phyloP scores from a whole-genome alignment of 2,329 filamentous ascomycete species.

The Cryphonectria radicalis region DNA sequence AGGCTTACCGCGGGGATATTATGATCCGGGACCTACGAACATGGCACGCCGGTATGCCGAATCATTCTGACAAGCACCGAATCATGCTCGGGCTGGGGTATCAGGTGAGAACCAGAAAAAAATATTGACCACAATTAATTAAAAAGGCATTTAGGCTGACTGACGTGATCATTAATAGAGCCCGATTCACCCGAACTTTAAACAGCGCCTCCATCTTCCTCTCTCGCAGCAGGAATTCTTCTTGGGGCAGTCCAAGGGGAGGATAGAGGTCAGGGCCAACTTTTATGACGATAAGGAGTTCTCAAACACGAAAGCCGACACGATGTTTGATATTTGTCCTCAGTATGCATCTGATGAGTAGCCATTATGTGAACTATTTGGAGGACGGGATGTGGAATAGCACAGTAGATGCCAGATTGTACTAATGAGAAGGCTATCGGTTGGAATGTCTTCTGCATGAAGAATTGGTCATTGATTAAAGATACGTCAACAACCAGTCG shows the following conservation, averaged over 20 bases:
- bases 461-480: too few species aligned
- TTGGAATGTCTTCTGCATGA: too few species aligned
- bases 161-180: slow-evolving; percentile 21
- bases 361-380: neutral
- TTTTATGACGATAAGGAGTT: slow-evolving; percentile 30
- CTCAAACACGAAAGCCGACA: slow-evolving; percentile 22
- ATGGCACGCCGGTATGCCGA: slow-evolving; percentile 42
- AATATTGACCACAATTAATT: neutral
- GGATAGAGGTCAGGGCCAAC: slow-evolving; percentile 32
- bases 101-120: slow-evolving; percentile 26
- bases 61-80: slow-evolving; percentile 33
- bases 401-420: too few species aligned
- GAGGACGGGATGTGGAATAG: too few species aligned
- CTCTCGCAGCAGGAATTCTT: slow-evolving; percentile 30
- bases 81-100: slow-evolving; percentile 38
- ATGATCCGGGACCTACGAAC: slow-evolving; percentile 38
- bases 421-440: neutral
- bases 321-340: slow-evolving; percentile 29
- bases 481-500: too few species aligned
- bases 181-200: slow-evolving; percentile 32
- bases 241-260: slow-evolving; percentile 25
- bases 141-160: neutral
- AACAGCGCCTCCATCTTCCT: slow-evolving; percentile 32
- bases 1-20: slow-evolving; percentile 35
- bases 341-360: slow-evolving; percentile 18